Evolutionary conservation across 768 basidiomycete species (phyloP), one percentile per base, ranked within the genome.

Genomic region (Boletus rubescentipes): DNA sequence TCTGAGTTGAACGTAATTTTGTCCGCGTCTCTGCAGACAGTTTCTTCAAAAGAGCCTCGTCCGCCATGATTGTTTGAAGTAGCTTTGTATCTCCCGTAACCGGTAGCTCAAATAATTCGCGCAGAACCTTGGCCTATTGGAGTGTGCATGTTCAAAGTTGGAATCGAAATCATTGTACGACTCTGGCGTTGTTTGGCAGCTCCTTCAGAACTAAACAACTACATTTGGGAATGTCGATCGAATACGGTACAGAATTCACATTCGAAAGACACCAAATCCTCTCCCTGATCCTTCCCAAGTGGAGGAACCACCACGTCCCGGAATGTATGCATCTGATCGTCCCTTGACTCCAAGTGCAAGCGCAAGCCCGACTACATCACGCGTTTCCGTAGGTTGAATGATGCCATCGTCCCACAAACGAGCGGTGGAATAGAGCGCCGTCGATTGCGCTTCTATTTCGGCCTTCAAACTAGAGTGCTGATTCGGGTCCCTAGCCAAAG

Each of bases 321-420:
- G 18, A 38, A 3, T 58, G 53, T 26, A 52, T 53, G 55, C 38
- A 51, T 58, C 51, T 26, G 50, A 52, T 49, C 71, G 68, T 59
- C 75, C 73, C 57, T 83, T 75, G 26, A 79, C 80, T 45, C 89
- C 83, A n/a, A 98, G 76, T 10, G 87, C 89, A 9, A 98, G 80
- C n/a, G 86, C 89, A 6, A 98, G 77, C 6, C 93, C 95, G 40
- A 97, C 79, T 1, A 90, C 86, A 69, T 93, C 87, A 51, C 94
- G 78, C 0, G 94, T 97, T 63, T 97, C 93, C 9, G 82, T 82
- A 5, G 95, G 94, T 60, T 80, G 82, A 70, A 98, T 93, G 52
- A 97, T 89, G 3, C 91, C 91, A 61, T 94, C 91, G 63, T 94
- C 93, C 93, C 92, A 97, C 51, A 98, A 73, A n/a, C 92, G 84